A percentile compares a stretch with the other conserved stretches of the same genome.
These are phyloP conservation scores for Lactarius indigo DNA, from an alignment of 768 basidiomycete genomes.

Conservation along the genomic window DNA sequence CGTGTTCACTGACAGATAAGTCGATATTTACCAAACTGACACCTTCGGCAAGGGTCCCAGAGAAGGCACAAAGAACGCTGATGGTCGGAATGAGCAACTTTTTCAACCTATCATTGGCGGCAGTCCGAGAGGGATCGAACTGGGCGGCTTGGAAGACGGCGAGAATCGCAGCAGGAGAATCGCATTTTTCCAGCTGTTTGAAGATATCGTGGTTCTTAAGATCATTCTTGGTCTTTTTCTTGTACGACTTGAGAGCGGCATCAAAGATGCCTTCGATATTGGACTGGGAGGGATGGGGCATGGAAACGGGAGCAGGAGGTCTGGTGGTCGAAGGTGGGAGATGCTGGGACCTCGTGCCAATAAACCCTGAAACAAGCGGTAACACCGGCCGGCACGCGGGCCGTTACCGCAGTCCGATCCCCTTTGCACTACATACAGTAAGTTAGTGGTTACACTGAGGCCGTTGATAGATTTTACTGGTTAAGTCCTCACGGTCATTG, in stretches of 20 bases:
- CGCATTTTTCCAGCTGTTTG: background rate
- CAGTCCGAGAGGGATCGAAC: background rate
- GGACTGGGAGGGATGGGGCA: background rate
- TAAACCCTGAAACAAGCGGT: no score
- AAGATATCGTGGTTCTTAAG: background rate
- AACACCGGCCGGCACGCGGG: no score
- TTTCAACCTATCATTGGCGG: background rate
- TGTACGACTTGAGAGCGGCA: background rate
- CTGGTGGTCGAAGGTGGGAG: no score
- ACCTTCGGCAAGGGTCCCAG: background rate
- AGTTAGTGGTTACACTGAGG: no score
- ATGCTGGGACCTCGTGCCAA: no score
- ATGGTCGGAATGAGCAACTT: background rate
- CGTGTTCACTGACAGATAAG: background rate
- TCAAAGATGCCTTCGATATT: background rate
- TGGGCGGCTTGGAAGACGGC: background rate
- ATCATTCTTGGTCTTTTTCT: background rate
- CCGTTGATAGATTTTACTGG: no score
- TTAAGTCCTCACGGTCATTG: no score
- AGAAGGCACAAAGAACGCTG: background rate
- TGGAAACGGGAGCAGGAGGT: background rate
- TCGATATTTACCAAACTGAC: background rate
- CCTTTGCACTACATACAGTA: no score
- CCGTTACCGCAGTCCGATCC: no score
- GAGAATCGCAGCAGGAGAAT: background rate